Percentiles rank a stretch among this genome's conserved stretches.
Evolutionary conservation across 192 early-diverging fungal species (phyloP).

Genomic region (Coemansia sp.): DNA sequence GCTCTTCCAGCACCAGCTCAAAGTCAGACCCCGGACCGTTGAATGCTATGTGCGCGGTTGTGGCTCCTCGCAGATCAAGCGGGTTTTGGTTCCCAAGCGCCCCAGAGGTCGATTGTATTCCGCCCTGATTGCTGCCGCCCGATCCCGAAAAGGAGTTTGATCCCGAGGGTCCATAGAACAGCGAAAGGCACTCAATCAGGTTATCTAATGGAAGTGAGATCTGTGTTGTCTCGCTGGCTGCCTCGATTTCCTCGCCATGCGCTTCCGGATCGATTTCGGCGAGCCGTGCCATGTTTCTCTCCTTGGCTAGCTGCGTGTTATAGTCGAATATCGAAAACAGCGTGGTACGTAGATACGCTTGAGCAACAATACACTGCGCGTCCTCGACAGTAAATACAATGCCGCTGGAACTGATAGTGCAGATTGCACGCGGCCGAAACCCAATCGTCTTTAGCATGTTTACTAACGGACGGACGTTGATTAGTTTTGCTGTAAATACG

Average conservation of each 20-base stretch:
- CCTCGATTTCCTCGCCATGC: slow-evolving; percentile 9
- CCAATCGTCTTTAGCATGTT: slow-evolving; percentile 57
- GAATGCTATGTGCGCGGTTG: slow-evolving; percentile 40
- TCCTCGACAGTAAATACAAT: slow-evolving; percentile 51
- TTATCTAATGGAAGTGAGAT: slow-evolving; percentile 45
- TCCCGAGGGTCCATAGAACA: slow-evolving; percentile 49
- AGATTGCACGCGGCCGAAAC: slow-evolving; percentile 36
- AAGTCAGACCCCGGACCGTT: slow-evolving; percentile 45
- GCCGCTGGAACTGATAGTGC: slow-evolving; percentile 41
- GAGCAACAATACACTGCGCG: slow-evolving; percentile 47
- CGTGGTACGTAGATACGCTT: slow-evolving; percentile 42
- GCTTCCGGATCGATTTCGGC: slow-evolving; percentile 12
- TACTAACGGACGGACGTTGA: slow-evolving; percentile 57
- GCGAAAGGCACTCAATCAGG: slow-evolving; percentile 47
- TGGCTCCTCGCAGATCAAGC: slow-evolving; percentile 41
- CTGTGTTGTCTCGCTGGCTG: slow-evolving; percentile 19
- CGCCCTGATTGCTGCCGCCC: slow-evolving; percentile 2
- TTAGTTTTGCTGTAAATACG: slow-evolving; percentile 42
- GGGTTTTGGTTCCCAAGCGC: slow-evolving; percentile 22
- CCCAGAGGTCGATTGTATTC: slow-evolving; percentile 12
- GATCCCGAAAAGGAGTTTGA: not conserved
- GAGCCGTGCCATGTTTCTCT: slow-evolving; percentile 8
- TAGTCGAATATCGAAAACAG: slow-evolving; percentile 42
- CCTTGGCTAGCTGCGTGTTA: slow-evolving; percentile 18
- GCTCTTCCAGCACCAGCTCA: slow-evolving; percentile 60